These are phyloP conservation scores for Petrea volubilis DNA, from an alignment of 257 asterid genomes.

Conservation along the genomic window DNA sequence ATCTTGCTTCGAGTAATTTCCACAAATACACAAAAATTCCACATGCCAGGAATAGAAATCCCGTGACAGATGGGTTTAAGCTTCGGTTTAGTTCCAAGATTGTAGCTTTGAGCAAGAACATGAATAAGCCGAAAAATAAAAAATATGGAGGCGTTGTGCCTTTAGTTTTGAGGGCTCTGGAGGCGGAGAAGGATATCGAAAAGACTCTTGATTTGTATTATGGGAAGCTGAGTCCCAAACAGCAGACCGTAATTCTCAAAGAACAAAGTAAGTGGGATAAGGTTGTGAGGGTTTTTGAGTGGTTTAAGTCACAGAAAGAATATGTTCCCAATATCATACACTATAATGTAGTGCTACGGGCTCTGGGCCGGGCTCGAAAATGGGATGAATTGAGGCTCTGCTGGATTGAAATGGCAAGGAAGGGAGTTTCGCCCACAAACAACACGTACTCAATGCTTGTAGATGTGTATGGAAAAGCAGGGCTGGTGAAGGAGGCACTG, in stretches of 20 bases:
- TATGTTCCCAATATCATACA: slow-evolving; percentile 87
- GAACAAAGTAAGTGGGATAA: slow-evolving; percentile 81
- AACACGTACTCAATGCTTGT: slow-evolving; percentile 92
- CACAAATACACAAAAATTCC: slow-evolving; percentile 18
- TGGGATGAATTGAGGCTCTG: slow-evolving; percentile 97
- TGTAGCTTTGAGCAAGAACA: slow-evolving; percentile 40
- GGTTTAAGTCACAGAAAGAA: slow-evolving; percentile 79
- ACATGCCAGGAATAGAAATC: slow-evolving; percentile 35
- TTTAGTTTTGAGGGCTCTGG: slow-evolving; percentile 57
- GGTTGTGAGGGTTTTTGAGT: slow-evolving; percentile 75
- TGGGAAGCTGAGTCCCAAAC: slow-evolving; percentile 75
- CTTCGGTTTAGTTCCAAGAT: slow-evolving; percentile 46
- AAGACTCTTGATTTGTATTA: slow-evolving; percentile 52
- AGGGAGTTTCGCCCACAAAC: slow-evolving; percentile 66
- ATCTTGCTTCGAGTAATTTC: slow-evolving; percentile 10
- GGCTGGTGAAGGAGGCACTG: slow-evolving; percentile 85
- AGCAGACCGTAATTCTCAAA: slow-evolving; percentile 88
- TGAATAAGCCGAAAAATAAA: slow-evolving; percentile 44
- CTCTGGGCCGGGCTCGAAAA: slow-evolving; percentile 76
- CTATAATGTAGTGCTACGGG: slow-evolving; percentile 82
- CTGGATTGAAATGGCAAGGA: slow-evolving; percentile 92
- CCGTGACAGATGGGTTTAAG: slow-evolving; percentile 42
- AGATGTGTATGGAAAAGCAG: slow-evolving; percentile 92
- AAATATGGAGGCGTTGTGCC: slow-evolving; percentile 76
- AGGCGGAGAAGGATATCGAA: slow-evolving; percentile 60